Base-by-base conservation (phyloP, 1,284 basidiomycete species). In the Pisolithus thermaeus region DNA sequence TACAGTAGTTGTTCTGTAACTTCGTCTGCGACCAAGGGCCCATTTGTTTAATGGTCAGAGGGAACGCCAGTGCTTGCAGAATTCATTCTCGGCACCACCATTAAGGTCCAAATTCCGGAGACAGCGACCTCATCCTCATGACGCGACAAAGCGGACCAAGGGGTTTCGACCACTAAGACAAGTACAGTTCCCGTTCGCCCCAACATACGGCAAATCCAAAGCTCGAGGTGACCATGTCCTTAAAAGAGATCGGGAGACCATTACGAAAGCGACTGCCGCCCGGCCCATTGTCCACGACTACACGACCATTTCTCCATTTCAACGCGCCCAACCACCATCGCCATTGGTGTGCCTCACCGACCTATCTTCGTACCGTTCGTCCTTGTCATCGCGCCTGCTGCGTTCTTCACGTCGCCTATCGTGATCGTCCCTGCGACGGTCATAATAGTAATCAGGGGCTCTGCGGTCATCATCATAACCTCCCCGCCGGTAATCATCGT, bases 401-500 rank as follows among this genome's bases (percentile, higher is more conserved):
- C 65, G 65, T 61, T 86, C 83, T 65, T 86, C 83, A 65, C 84
- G 75, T 67, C 82, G 79, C 66, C 79, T 73, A 60, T 71, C 67
- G 18, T 28, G 1, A 66, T 83, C 81, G 68, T 88, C 85, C 80
- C 85, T 86, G 72, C 84, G 83, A 66, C 84, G 83, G 70, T 87
- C 84, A 85, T 83, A 81, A 81, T 74, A 74, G 70, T 77, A 78
- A 78, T 87, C 83, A 84, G 83, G 81, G 68, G 72, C 76, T 80
- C 79, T 80, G 72, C 80, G 81, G 71, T 83, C 80, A 83, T 85
- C 81, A 81, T 80, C 76, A 65, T 74, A 70, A 67, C 78, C 81
- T 67, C 84, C 83, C 72, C 84, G 80, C 70, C 85, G 80, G 68
- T 80, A 75, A 76, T 85, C 82, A 80, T 88, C 86, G 81, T 86